Base-by-base conservation (phyloP, 352 stramenopile genomes). In the Globisporangium echinulatum region DNA sequence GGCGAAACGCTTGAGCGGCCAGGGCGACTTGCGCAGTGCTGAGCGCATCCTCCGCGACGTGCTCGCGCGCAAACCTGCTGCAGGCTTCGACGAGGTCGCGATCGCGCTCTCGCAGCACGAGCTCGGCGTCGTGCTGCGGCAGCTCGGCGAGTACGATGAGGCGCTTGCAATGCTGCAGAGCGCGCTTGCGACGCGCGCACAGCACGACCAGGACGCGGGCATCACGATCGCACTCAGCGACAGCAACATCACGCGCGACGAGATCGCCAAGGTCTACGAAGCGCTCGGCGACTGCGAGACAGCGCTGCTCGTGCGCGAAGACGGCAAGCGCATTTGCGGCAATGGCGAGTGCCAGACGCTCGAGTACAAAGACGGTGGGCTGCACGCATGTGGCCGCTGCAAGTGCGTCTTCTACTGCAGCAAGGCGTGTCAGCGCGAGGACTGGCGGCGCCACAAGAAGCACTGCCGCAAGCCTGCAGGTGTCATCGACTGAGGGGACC, bases 331-430 rank as follows among this genome's bases (percentile, higher is more conserved):
- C 62, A 79, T 87, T 54, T 91, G 81, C 42, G 61, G 67, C 19
- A 82, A 78, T 42, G 73, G 71, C 0, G 66, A 63, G 4, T 91
- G 79, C 60, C 67, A 81, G 33, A 59, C 71, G 46, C 61, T 88
- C 43, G 62, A 81, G 44, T 87, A 89, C 55, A 63, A 64, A 44
- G 71, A 79, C 54, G 64, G 63, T 48, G 67, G 78, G 37, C 60
- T 91, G 13, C 61, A 75, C 17, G 68, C 54, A 9, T 91, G 81
- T 37, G 70, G 62, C n/a, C 79, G 74, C 44, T 91, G 81, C 65
- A 84, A 79, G 53, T 80, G 77, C 59, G 74, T 88, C 10, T 87
- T 82, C 54, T 91, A 91, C 63, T 91, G 81, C 54, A 58, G 66
- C 56, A 87, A 86, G 55, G 59, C 62, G 19, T 91, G 81, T 39